phyloP scores from a whole-genome alignment of 106 monocot genomes.

The Allium cepa region DNA sequence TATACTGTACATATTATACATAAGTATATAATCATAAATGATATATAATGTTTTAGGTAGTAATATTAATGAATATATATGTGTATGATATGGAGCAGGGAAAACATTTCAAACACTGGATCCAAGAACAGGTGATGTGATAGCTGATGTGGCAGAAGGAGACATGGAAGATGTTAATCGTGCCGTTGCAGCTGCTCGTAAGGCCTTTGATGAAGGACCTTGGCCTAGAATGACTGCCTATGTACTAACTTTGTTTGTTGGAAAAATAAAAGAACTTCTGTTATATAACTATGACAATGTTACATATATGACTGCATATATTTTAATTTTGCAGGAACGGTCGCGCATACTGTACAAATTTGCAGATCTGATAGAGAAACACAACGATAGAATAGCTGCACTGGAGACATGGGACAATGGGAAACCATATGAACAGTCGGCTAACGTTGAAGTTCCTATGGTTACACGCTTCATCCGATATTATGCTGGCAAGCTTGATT shows the following conservation, averaged over 20 bases:
- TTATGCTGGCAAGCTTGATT: conserved; percentile 57
- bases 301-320: background rate
- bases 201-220: conserved; percentile 96
- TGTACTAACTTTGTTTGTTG: conserved; percentile 15
- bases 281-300: background rate
- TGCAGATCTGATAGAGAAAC: conserved; percentile 87
- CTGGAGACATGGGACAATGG: conserved; percentile 96
- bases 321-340: conserved; percentile 49
- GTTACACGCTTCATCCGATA: conserved; percentile 67
- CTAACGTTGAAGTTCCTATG: conserved; percentile 66
- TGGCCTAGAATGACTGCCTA: conserved; percentile 94
- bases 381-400: conserved; percentile 82
- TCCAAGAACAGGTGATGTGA: conserved; percentile 88
- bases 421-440: conserved; percentile 77
- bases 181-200: conserved; percentile 86
- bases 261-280: background rate
- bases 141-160: conserved; percentile 91
- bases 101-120: conserved; percentile 91
- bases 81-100: conserved; percentile 26
- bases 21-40: background rate
- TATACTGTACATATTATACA: too few species aligned
- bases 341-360: conserved; percentile 48
- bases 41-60: background rate
- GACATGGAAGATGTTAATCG: conserved; percentile 72
- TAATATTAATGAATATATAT: background rate